Base-by-base conservation (phyloP, 176 grass and related monocot genomes). In the Hyparrhenia diplandra region DNA sequence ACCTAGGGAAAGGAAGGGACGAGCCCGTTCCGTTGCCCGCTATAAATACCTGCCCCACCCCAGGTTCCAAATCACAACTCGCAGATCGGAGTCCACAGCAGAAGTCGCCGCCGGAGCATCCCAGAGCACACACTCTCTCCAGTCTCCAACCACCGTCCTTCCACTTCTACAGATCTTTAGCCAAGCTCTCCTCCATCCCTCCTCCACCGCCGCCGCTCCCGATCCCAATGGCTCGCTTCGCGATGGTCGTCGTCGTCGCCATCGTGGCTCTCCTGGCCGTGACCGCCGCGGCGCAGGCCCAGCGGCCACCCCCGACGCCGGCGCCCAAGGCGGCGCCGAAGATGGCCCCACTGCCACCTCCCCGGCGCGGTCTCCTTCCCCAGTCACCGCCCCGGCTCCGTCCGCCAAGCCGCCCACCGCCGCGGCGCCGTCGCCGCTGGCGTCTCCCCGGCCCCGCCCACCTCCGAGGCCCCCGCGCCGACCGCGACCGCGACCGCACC, bases 311-410 rank as follows among this genome's bases (percentile, higher is more conserved):
- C 3, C 88, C 75, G 9, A 84, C 61, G 5, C 81, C 61, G 20
- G 70, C 89, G 17, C 89, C 89, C 2, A 76, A 27, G 89, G 74
- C 59, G 9, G 69, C 89, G 36, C 89, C 89, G 0, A 77, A 10
- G 89, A 76, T 81, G 85, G 81, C 85, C 1, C 89, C 85, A 17
- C 76, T 87, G 0, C 85, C 85, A 9, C 66, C 85, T 0, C 82
- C 0, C 89, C 89, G 13, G 65, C 71, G 47, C 37, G 71, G 85
- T 85, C 77, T 28, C 77, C 89, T n/a, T n/a, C n/a, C n/a, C n/a
- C n/a, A 13, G 46, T 64, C 30, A 80, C 81, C 0, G 70, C 89
- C 8, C 79, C 83, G 0, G 83, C 78, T 8, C 85, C 85, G 18
- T 71, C 70, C 37, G 35, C 81, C 27, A 80, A 24, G 0, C 47